Percentiles rank a stretch among this genome's conserved stretches.
Conservation (phyloP, 306 rosid species). For the Pterocarpus macrocarpus region DNA sequence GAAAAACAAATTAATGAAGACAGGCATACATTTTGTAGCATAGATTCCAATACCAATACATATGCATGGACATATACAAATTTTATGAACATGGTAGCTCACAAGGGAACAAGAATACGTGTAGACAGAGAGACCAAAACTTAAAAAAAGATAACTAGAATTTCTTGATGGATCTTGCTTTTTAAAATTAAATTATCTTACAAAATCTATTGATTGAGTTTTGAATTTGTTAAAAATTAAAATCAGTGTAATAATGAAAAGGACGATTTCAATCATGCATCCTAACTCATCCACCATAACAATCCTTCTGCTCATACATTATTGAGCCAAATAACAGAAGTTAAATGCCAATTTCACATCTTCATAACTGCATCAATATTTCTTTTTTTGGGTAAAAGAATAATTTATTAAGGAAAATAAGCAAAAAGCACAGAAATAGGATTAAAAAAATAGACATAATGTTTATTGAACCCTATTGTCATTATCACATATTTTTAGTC, state of each 20-base stretch:
- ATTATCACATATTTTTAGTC: no score
- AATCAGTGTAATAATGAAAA: background rate
- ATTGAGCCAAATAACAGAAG: no score
- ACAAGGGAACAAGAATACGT: background rate
- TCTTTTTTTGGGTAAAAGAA: no score
- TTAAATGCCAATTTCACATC: no score
- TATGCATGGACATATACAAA: background rate
- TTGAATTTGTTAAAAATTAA: background rate
- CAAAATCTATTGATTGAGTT: background rate
- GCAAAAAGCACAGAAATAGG: no score
- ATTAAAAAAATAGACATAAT: no score
- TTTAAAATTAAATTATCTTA: slow-evolving; percentile 3
- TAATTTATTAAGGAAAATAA: no score
- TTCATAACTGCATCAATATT: no score
- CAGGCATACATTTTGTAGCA: background rate
- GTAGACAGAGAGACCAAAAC: background rate
- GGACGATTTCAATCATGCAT: background rate
- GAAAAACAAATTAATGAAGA: background rate
- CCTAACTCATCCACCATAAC: no score
- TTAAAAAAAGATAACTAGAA: background rate
- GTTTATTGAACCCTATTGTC: no score
- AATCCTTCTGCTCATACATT: no score
- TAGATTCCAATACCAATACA: background rate
- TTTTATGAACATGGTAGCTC: background rate
- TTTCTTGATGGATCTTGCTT: slow-evolving; percentile 22